Percentiles rank a stretch among this genome's conserved stretches.
phyloP scores from a whole-genome alignment of 2,329 filamentous ascomycete genomes.

The Ophiostoma montium region DNA sequence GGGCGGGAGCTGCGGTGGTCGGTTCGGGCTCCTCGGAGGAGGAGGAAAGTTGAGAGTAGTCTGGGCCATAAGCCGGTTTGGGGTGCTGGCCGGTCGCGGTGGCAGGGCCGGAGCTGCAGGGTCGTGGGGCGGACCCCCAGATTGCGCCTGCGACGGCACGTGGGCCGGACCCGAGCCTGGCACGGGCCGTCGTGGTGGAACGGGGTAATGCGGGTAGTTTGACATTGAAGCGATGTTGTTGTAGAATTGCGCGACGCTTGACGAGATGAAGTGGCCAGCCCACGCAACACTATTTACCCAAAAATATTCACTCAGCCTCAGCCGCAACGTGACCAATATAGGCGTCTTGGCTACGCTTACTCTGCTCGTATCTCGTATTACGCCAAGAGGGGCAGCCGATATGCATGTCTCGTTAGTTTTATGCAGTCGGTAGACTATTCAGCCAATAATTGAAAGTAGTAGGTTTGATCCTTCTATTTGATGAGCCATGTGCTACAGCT shows the following conservation, averaged over 20 bases:
- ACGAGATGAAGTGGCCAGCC: no score
- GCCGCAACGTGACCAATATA: no score
- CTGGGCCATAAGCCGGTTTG: not conserved
- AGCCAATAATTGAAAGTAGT: no score
- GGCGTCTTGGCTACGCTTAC: no score
- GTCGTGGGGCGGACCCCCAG: not conserved
- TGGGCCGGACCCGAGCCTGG: not conserved
- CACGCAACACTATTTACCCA: no score
- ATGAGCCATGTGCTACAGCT: no score
- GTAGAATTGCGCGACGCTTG: not conserved
- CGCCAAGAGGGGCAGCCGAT: no score
- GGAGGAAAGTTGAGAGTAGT: conserved; percentile 8
- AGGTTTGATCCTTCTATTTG: not conserved
- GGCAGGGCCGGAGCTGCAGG: conserved; percentile 1
- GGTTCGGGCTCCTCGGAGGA: conserved; percentile 9
- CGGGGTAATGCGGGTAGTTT: not conserved
- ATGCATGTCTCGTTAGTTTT: no score
- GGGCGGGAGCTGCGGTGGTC: conserved; percentile 3
- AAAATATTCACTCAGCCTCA: no score
- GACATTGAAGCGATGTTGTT: not conserved
- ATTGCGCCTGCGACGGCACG: not conserved
- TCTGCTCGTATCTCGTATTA: no score
- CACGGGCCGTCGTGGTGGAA: not conserved
- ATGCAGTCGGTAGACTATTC: no score
- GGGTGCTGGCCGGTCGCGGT: not conserved